phyloP scores from a whole-genome alignment of 1,139 yeast species.

The Yamadazyma epiphylla region DNA sequence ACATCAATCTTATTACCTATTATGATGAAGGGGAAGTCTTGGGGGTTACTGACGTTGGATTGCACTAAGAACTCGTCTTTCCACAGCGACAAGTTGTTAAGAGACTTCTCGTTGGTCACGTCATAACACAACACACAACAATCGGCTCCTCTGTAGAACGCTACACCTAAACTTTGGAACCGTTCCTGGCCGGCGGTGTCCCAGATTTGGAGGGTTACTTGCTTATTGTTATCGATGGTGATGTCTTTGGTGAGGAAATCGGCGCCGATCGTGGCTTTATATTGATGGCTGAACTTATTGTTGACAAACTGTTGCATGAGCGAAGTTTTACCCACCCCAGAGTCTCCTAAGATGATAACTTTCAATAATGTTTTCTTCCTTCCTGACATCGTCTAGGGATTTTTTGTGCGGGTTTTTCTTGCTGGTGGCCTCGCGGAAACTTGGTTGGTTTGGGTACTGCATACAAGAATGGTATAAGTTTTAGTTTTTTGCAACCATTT shows the following conservation, averaged over 20 bases:
- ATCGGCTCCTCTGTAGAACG: constrained; percentile 97
- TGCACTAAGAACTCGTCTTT: constrained; percentile 92
- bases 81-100: constrained; percentile 89
- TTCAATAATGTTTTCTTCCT: constrained; percentile 89
- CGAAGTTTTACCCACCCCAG: constrained; percentile 97
- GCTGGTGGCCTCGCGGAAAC: no score
- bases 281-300: constrained; percentile 91
- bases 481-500: no score
- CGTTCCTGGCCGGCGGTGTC: constrained; percentile 99
- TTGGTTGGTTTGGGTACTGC: no score
- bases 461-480: no score
- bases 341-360: constrained; percentile 92
- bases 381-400: constrained; percentile 48
- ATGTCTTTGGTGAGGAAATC: constrained; percentile 93
- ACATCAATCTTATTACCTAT: constrained; percentile 94
- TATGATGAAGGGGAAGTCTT: constrained; percentile 90
- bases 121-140: constrained; percentile 96
- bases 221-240: constrained; percentile 68
- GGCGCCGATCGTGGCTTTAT: constrained; percentile 97
- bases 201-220: constrained; percentile 89
- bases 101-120: constrained; percentile 88
- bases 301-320: constrained; percentile 95
- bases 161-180: constrained; percentile 94
- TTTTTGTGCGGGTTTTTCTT: no score
- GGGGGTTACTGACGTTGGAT: constrained; percentile 90